A percentile compares a stretch with the other conserved stretches of the same genome.
These are phyloP conservation scores for Trichoderma koningiopsis DNA, from an alignment of 2,329 filamentous ascomycete genomes.

Conservation along the genomic window DNA sequence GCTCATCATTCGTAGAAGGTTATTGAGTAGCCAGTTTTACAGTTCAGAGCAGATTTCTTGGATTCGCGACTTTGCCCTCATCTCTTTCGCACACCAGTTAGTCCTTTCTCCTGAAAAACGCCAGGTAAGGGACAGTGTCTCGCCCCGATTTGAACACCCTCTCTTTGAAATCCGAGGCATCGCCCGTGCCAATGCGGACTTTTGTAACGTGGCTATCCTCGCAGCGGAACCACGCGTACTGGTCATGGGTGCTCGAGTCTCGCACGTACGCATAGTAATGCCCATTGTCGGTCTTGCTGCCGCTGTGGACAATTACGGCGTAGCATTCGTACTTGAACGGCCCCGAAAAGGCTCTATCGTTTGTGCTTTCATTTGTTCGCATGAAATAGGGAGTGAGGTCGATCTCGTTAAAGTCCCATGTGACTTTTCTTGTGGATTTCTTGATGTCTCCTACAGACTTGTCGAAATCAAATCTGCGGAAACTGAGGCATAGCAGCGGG, in stretches of 20 bases:
- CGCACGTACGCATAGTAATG: conserved; percentile 78
- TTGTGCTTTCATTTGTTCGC: conserved; percentile 40
- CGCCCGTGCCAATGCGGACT: conserved; percentile 46
- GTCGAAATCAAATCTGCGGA: conserved; percentile 61
- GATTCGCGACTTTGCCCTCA: not conserved
- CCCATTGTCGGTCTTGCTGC: conserved; percentile 66
- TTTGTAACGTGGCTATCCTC: conserved; percentile 49
- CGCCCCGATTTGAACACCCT: conserved; percentile 44
- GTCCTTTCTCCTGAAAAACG: conserved; percentile 48
- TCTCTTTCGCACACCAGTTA: not conserved
- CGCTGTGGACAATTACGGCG: conserved; percentile 77
- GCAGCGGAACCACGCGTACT: conserved; percentile 52
- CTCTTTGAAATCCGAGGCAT: conserved; percentile 40
- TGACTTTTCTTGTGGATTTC: conserved; percentile 72
- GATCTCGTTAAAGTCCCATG: conserved; percentile 75
- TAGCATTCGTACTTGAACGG: conserved; percentile 84
- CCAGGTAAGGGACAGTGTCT: conserved; percentile 49
- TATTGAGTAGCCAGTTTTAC: not conserved
- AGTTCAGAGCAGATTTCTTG: not conserved
- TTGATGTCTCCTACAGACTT: conserved; percentile 40
- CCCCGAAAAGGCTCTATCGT: conserved; percentile 46
- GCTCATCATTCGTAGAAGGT: not conserved
- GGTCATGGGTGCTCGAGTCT: conserved; percentile 52
- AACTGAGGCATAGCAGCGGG: conserved; percentile 74
- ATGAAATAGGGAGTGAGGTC: conserved; percentile 53